A percentile compares a stretch with the other conserved stretches of the same genome.
Conservation (phyloP, 495 filamentous ascomycete genomes). For the Terfezia boudieri region DNA sequence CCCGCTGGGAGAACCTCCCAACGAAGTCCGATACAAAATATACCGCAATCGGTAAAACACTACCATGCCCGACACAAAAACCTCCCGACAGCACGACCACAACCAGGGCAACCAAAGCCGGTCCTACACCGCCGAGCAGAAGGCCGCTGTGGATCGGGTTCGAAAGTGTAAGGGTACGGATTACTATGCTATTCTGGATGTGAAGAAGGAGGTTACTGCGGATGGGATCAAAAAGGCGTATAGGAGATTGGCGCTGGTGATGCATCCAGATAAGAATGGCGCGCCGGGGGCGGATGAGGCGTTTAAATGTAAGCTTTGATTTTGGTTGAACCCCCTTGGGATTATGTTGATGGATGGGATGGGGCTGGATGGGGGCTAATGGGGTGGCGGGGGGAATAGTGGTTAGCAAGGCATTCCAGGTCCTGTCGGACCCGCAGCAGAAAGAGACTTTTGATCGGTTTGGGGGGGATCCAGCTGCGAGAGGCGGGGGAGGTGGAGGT, state of each 20-base stretch:
- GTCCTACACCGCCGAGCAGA: constrained; percentile 74
- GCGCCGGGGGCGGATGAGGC: constrained; percentile 91
- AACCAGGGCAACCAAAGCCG: constrained; percentile 85
- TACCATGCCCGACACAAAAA: constrained; percentile 24
- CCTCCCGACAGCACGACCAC: constrained; percentile 56
- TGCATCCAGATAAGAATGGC: constrained; percentile 97
- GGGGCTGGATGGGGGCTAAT: background rate
- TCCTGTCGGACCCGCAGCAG: constrained; percentile 85
- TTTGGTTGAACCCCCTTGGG: background rate
- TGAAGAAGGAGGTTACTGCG: constrained; percentile 41
- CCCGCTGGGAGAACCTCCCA: too few species aligned
- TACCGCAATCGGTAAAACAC: background rate
- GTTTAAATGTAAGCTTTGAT: constrained; percentile 50
- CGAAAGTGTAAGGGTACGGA: constrained; percentile 60
- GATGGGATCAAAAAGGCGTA: constrained; percentile 87
- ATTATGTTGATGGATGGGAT: background rate
- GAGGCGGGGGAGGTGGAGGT: constrained; percentile 41
- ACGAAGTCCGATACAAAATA: too few species aligned
- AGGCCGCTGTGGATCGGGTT: constrained; percentile 69
- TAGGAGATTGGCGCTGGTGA: constrained; percentile 63
- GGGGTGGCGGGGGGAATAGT: constrained; percentile 26
- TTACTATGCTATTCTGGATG: constrained; percentile 73
- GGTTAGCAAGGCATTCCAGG: constrained; percentile 80
- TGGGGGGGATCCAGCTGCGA: constrained; percentile 75
- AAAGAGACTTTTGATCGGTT: constrained; percentile 64